A percentile compares a stretch with the other conserved stretches of the same genome.
These are phyloP conservation scores for Brassica incana DNA, from an alignment of 345 rosid species.

Conservation along the genomic window DNA sequence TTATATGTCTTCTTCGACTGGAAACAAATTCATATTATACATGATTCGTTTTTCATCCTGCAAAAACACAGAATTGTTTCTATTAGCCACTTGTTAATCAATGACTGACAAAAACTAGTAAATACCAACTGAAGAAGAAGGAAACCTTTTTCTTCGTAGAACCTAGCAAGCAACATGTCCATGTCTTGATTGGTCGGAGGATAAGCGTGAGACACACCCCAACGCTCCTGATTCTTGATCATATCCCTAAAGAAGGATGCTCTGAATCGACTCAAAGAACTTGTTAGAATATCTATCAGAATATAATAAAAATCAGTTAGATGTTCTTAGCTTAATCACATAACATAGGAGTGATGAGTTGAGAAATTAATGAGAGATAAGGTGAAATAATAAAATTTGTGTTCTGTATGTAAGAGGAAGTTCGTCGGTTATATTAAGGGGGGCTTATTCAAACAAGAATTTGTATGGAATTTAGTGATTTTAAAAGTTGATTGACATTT, in stretches of 20 bases:
- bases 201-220: slow-evolving; percentile 99
- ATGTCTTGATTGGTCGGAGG: slow-evolving; percentile 97
- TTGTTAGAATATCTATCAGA: slow-evolving; percentile 51
- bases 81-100: not conserved
- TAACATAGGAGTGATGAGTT: not conserved
- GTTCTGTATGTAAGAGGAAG: too few species aligned
- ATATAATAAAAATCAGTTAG: too few species aligned
- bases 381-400: too few species aligned
- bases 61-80: not conserved
- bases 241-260: slow-evolving; percentile 85
- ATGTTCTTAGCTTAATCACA: not conserved
- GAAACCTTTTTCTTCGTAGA: slow-evolving; percentile 88
- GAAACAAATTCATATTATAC: not conserved
- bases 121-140: not conserved
- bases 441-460: too few species aligned
- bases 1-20: too few species aligned
- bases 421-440: too few species aligned
- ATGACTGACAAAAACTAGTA: not conserved
- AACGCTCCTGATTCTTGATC: slow-evolving; percentile 71
- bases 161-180: slow-evolving; percentile 98
- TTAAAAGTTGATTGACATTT: too few species aligned
- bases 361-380: too few species aligned
- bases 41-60: not conserved
- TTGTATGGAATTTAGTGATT: too few species aligned
- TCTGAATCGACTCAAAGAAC: slow-evolving; percentile 81